Conservation (phyloP, 1,284 basidiomycete genomes). For the Mycosarcoma maydis region DNA sequence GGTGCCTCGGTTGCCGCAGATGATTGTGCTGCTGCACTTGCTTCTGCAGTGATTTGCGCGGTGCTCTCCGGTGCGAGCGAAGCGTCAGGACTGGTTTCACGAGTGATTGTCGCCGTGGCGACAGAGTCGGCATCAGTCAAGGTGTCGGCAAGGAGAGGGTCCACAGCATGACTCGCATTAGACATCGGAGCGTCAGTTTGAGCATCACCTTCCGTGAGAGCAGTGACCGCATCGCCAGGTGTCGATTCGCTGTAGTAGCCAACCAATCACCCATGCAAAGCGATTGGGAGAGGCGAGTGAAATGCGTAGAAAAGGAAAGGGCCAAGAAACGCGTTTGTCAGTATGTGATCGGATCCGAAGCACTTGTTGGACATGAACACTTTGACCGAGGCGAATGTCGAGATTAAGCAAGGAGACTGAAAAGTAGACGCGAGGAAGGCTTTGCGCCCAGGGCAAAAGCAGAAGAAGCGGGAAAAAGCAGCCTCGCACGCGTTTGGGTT, state of each 20-base stretch:
- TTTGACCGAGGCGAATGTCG: neutral
- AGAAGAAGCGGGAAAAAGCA: neutral
- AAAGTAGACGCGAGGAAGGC: neutral
- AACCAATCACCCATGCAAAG: neutral
- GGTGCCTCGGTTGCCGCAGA: neutral
- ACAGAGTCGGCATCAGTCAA: constrained; percentile 37
- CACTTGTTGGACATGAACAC: neutral
- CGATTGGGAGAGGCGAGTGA: too few relatives aligned
- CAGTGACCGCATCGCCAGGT: constrained; percentile 14
- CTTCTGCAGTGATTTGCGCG: neutral
- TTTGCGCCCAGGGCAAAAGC: neutral
- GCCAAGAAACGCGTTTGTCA: neutral
- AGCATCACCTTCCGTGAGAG: neutral
- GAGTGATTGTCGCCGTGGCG: constrained; percentile 38
- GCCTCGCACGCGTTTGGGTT: neutral
- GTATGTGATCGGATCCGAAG: constrained; percentile 10
- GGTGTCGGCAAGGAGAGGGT: constrained; percentile 24
- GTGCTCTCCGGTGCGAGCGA: constrained; percentile 3
- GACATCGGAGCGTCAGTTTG: neutral
- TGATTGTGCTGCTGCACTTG: neutral
- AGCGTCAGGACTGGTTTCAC: constrained; percentile 33
- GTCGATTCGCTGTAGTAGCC: constrained; percentile 18
- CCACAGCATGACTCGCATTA: constrained; percentile 11
- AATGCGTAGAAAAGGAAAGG: neutral
- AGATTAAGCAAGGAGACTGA: constrained; percentile 6